phyloP scores from a whole-genome alignment of 441 rosid species.

The Pelargonium cotyledonis region DNA sequence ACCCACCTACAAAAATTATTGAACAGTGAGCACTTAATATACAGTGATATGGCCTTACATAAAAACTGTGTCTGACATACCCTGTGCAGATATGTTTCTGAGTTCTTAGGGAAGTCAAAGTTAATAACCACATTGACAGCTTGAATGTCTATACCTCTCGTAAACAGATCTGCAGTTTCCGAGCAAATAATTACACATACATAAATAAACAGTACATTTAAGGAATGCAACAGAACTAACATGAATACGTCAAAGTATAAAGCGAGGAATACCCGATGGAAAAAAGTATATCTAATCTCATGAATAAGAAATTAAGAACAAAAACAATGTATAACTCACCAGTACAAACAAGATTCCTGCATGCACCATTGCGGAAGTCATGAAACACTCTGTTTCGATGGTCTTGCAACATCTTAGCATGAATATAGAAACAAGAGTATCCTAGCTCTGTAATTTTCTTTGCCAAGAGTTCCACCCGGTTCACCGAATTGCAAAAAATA shows the following conservation, averaged over 20 bases:
- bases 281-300: neutral
- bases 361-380: constrained; percentile 98
- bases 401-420: constrained; percentile 98
- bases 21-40: neutral
- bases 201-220: neutral
- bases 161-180: constrained; percentile 68
- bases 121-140: constrained; percentile 97
- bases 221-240: neutral
- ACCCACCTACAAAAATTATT: constrained; percentile 62
- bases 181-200: neutral
- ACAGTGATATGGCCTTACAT: constrained; percentile 4
- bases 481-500: constrained; percentile 96
- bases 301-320: neutral
- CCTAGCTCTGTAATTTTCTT: constrained; percentile 99
- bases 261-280: neutral
- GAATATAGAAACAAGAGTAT: constrained; percentile 94
- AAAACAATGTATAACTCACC: constrained; percentile 39
- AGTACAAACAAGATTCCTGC: constrained; percentile 98
- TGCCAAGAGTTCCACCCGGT: constrained; percentile 93
- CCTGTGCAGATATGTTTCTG: constrained; percentile 97
- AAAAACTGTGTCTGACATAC: constrained; percentile 36
- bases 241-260: neutral
- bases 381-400: constrained; percentile 98
- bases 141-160: constrained; percentile 97
- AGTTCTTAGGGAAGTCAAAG: constrained; percentile 91